Evolutionary conservation across 495 filamentous ascomycete genomes (phyloP), one percentile per base, ranked within the genome.

Genomic region (Glonium stellatum): DNA sequence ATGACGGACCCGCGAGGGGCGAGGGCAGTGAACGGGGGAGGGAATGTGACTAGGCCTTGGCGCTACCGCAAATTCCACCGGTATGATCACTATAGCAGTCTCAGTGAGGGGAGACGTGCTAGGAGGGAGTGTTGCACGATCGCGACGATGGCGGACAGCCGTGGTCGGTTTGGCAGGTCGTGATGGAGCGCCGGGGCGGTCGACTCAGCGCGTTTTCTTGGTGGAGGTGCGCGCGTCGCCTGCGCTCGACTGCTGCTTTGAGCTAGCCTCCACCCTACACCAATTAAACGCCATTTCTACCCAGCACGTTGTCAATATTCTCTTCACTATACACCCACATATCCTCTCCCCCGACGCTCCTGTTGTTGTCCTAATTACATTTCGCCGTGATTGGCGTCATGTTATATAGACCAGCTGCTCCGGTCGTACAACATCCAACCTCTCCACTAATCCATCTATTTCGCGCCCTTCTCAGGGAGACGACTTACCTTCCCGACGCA

Each of bases 401-500:
- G 27, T 6, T 6, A 31, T 31, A 2, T 31, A 31, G 6, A 31
- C 6, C 3, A 6, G 3, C 10, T 4, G 1, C 39, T 44, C 13
- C 4, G 4, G 13, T 44, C 39, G 4, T 2, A 13, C 18, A 11
- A 44, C 3, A 2, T 44, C 13, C 39, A 48, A 21, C 34, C 57
- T 48, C 44, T 54, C 57, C 53, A 54, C 62, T 41, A 41, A 39
- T 67, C 31, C 83, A 87, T 69, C 73, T 93, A 34, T 83, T 87
- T 63, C 85, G 93, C 35, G 82, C 85, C 37, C 79, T 95, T 6
- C 84, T 97, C 49, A 89, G 92, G 62, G 87, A 96, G 77, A 81
- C 84, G 23, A 84, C 86, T 58, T 95, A 96, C 69, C 84, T 98
- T 23, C 90, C 90, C 12, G 87, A 91, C 69, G 74, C 83, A 3